A percentile compares a stretch with the other conserved stretches of the same genome.
Evolutionary conservation across 805 yeast species (phyloP).

Genomic region (Candida adriatica): DNA sequence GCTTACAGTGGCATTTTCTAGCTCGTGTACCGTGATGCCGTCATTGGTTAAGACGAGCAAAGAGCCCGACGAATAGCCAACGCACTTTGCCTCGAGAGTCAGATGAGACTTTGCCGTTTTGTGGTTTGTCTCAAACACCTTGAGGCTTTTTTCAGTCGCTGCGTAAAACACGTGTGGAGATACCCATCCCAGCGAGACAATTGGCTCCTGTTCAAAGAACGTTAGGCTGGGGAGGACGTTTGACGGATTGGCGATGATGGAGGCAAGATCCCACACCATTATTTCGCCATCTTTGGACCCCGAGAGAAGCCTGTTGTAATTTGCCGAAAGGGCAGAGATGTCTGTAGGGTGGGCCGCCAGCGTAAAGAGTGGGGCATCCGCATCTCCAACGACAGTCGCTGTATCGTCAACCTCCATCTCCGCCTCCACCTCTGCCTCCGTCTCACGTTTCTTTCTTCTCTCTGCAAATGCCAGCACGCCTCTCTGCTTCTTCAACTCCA

Average conservation of each 20-base stretch:
- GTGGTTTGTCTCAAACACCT: too few species aligned
- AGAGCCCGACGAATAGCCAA: too few species aligned
- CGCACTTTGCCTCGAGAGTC: too few species aligned
- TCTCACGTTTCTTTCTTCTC: conserved; percentile 1
- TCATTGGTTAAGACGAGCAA: too few species aligned
- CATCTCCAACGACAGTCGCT: conserved; percentile 5
- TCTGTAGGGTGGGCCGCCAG: conserved; percentile 6
- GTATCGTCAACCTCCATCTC: conserved; percentile 8
- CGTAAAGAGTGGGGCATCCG: conserved; percentile 3
- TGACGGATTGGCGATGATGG: conserved; percentile 1
- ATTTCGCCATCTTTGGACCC: conserved; percentile 10
- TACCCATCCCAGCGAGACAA: conserved; percentile 4
- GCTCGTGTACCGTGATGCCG: too few species aligned
- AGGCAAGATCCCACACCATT: conserved; percentile 5
- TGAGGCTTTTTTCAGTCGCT: too few species aligned
- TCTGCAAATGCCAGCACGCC: conserved; percentile 6
- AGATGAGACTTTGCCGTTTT: too few species aligned
- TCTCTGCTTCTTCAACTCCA: conserved; percentile 10
- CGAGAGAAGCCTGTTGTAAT: conserved; percentile 3
- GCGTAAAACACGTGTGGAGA: too few species aligned
- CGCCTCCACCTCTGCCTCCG: conserved; percentile 1
- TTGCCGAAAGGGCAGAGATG: conserved; percentile 2
- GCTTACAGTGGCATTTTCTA: too few species aligned
- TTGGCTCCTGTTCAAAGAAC: conserved; percentile 1
- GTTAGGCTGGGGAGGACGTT: conserved; percentile 1